phyloP scores from a whole-genome alignment of 2,329 filamentous ascomycete species.

The Colletotrichum euphorbiae region DNA sequence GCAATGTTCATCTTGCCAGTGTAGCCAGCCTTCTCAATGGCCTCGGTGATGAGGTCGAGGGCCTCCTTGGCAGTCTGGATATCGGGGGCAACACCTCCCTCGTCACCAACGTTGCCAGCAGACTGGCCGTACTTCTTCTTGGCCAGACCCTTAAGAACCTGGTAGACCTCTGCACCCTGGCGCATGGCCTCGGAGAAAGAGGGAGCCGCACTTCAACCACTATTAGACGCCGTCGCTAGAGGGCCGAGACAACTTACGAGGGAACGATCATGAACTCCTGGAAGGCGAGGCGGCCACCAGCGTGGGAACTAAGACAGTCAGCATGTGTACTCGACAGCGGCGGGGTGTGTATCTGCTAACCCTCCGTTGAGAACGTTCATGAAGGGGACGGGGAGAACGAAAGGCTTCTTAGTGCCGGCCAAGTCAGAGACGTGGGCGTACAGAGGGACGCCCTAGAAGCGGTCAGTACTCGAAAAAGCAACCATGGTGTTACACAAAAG shows the following conservation, averaged over 20 bases:
- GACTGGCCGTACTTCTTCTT: conserved; percentile 99
- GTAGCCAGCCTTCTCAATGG: conserved; percentile 96
- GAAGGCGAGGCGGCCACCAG: conserved; percentile 94
- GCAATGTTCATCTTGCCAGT: conserved; percentile 97
- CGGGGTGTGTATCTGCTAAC: conserved; percentile 48
- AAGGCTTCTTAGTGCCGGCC: conserved; percentile 90
- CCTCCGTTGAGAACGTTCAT: conserved; percentile 92
- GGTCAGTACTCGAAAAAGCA: conserved; percentile 13
- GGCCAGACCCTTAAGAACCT: conserved; percentile 93
- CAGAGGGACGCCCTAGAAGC: conserved; percentile 75
- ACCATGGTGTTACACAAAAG: neutral
- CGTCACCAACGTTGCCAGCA: conserved; percentile 98
- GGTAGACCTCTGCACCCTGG: conserved; percentile 97
- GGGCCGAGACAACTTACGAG: conserved; percentile 63
- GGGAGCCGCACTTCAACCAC: conserved; percentile 73
- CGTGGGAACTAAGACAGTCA: conserved; percentile 76
- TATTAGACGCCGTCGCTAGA: conserved; percentile 1
- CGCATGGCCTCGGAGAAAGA: conserved; percentile 96
- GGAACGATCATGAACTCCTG: conserved; percentile 98
- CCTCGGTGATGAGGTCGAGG: conserved; percentile 92
- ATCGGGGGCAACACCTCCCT: conserved; percentile 99
- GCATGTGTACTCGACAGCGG: neutral
- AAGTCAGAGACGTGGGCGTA: conserved; percentile 91
- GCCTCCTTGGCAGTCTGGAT: conserved; percentile 98
- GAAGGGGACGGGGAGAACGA: conserved; percentile 90